These are phyloP conservation scores for Citrus trifoliata DNA, from an alignment of 345 rosid species.

Conservation along the genomic window DNA sequence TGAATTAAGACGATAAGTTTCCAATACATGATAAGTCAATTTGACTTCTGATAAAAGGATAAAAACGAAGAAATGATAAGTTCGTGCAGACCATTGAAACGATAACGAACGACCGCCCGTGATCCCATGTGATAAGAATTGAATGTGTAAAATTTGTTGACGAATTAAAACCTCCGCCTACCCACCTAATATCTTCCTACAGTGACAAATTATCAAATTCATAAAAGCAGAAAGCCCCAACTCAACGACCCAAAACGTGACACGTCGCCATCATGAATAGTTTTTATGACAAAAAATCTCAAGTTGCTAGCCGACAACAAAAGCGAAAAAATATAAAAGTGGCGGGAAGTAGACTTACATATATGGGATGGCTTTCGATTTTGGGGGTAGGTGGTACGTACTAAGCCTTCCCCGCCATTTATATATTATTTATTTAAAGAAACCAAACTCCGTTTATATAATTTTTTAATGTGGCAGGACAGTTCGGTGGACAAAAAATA, in stretches of 20 bases:
- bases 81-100: not conserved
- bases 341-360: not conserved
- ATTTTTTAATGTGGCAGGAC: not conserved
- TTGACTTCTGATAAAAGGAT: not conserved
- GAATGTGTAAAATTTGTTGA: not conserved
- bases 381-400: not conserved
- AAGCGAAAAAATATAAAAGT: not conserved
- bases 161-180: not conserved
- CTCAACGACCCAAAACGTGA: not conserved
- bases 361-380: not conserved
- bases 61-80: not conserved
- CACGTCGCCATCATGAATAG: not conserved
- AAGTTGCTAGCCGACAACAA: not conserved
- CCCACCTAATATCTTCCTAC: accelerated
- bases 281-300: not conserved
- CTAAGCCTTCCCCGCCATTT: too few species aligned
- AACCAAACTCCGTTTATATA: not conserved
- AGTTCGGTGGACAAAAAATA: not conserved
- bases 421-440: too few species aligned
- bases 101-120: not conserved
- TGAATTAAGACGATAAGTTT: not conserved
- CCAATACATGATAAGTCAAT: not conserved
- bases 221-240: not conserved
- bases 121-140: not conserved
- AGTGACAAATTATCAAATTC: not conserved